Base-by-base conservation (phyloP, 2,329 filamentous ascomycete species). In the Bipolaris zeicola region DNA sequence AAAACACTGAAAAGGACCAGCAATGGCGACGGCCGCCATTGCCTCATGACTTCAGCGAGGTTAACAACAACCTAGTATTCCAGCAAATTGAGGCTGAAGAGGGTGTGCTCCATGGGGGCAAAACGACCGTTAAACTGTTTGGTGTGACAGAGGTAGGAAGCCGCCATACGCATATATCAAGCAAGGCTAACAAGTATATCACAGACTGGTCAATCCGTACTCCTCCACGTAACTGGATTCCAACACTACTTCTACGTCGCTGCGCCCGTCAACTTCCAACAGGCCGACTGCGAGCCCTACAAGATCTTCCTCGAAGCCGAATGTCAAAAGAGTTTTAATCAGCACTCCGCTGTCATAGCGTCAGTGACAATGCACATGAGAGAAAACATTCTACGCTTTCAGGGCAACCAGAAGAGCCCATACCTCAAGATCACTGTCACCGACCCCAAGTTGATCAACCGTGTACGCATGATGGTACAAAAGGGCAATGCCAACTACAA, bases 81-180 rank as follows among this genome's bases (percentile, higher is more conserved):
- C 95, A 99, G 78, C 90, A 96, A 71, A 99, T 99, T 65, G 96
- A 99, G 71, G 89, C 87, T 1, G 93, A 98, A 72, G 94, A 99
- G 75, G 94, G 95, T 18, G 90, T 87, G 3, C 76, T 97, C 1
- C 81, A 89, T 72, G 90, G 90, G 46, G 91, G 91, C 18, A 88
- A 82, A 71, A 82, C 91, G 0, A 89, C 91, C 0, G 86, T 99
- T 55, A 96, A 95, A 80, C 83, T 99, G 18, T 99, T 98, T 77
- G 95, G 95, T 68, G 92, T 98, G 3, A 96, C 92, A 33, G 87
- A 90, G 81, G 87, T 87, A 77, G 53, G 73, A 65, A 45, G n/a
- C 6, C 5, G 8, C 3, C 8, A 11, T 16, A 39, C 5, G 36
- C 6, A 16, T 8, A 22, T 2, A 16, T 43, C 24, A 38, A 33